phyloP scores from a whole-genome alignment of 2,329 filamentous ascomycete genomes.

The Chaetomiaceae sp. region DNA sequence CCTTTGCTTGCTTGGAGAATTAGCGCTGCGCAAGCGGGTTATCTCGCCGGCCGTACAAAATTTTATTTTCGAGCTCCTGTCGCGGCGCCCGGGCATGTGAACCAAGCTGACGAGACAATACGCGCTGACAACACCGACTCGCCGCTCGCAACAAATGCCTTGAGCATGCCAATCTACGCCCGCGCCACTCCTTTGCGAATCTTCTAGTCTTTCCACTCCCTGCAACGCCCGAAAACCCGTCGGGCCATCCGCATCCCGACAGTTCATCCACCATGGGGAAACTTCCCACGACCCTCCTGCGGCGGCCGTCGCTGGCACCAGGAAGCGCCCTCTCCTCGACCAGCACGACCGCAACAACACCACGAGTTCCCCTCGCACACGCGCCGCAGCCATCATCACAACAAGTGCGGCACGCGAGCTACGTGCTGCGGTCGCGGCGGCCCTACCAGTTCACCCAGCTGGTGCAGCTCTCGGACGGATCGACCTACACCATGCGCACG shows the following conservation, averaged over 20 bases:
- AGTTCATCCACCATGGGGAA: constrained; percentile 22
- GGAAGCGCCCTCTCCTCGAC: constrained; percentile 17
- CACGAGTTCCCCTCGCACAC: constrained; percentile 14
- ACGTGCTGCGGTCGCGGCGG: constrained; percentile 79
- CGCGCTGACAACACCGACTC: too few species aligned
- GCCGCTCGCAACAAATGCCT: too few species aligned
- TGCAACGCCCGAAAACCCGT: not conserved
- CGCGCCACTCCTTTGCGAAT: not conserved
- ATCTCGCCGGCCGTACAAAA: constrained; percentile 22
- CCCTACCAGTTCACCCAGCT: constrained; percentile 98
- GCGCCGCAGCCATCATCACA: constrained; percentile 10
- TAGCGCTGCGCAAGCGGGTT: constrained; percentile 11
- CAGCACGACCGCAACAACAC: constrained; percentile 11
- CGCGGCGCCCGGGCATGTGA: not conserved
- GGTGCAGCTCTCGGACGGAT: constrained; percentile 85
- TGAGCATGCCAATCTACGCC: not conserved
- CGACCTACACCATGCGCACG: constrained; percentile 72
- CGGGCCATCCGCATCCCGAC: constrained; percentile 8
- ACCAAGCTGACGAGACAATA: too few species aligned
- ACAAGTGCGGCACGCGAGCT: constrained; percentile 67
- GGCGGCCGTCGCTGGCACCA: constrained; percentile 19
- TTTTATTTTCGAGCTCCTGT: constrained; percentile 14
- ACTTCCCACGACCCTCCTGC: constrained; percentile 30
- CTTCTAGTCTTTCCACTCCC: constrained; percentile 9
- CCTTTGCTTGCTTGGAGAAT: too few species aligned